Base-by-base conservation (phyloP, 1,284 basidiomycete species). In the Athelia psychrophila region DNA sequence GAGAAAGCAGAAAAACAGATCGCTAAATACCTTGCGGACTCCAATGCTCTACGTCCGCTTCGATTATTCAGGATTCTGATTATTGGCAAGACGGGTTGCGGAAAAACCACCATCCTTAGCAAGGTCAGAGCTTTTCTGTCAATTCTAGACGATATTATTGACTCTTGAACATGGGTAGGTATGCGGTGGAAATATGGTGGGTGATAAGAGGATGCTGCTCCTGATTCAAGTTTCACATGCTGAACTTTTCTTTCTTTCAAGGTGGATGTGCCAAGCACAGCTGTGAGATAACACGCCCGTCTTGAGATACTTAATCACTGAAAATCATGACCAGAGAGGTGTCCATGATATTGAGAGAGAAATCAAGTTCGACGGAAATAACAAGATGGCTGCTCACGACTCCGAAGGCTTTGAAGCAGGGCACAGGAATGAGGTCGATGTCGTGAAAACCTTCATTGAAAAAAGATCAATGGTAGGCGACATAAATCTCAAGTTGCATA, bases 361-460 rank as follows among this genome's bases (percentile, higher is more conserved):
- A 46, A 19, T 51, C 18, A 18, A 12, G 15, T 48, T 35, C n/a
- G 12, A 18, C 13, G 18, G 15, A 13, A 51, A 51, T 32, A 12
- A 23, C 15, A 15, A 19, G 16, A 18, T 51, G 16, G 18, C 49
- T 12, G 47, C 27, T 30, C 49, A 51, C 27, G 49, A 51, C 46
- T 51, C 49, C 47, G 47, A 49, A 51, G 49, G 49, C n/a, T 51
- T 51, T 23, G 49, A 49, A 49, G 44, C 47, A 2, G 49, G 49
- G 2, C 18, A 25, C 10, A 25, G 19, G 15, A 18, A 25, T n/a
- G 35, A 48, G n/a, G 16, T 51, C 2, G 24, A 49, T 44, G 42
- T 44, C 10, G 42, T 44, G 10, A n/a, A 44, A 44, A 44, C 10
- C 10, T 44, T 44, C 20, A 44, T 44, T 44, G 19, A 12, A 10